phyloP scores from a whole-genome alignment of 1,284 basidiomycete species.

The Malassezia vespertilionis region DNA sequence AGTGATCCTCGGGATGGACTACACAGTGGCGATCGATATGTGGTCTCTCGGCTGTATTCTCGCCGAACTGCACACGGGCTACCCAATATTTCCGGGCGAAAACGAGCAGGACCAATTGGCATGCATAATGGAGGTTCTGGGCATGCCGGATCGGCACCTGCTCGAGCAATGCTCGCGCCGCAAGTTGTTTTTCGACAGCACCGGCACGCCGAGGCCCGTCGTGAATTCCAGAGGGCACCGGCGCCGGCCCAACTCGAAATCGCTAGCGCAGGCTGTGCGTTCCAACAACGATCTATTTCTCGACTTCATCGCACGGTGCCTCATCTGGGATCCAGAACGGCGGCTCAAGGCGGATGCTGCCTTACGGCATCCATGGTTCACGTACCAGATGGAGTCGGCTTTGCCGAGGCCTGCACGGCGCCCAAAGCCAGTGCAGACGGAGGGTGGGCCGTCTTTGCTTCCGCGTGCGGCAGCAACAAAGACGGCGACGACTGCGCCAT shows the following conservation, averaged over 20 bases:
- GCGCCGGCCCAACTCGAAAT: constrained; percentile 78
- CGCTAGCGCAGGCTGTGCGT: constrained; percentile 73
- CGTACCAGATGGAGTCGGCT: constrained; percentile 1
- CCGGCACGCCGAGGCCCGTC: constrained; percentile 78
- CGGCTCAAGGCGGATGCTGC: constrained; percentile 88
- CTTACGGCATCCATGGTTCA: constrained; percentile 47
- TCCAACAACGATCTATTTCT: constrained; percentile 65
- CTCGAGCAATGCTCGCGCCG: constrained; percentile 85
- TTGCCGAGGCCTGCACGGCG: no score
- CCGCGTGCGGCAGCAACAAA: constrained; percentile 7
- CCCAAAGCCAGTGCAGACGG: no score
- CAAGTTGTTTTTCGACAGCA: constrained; percentile 92
- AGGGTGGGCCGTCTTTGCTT: constrained; percentile 8
- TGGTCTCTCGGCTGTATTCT: constrained; percentile 97
- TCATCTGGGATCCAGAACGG: constrained; percentile 94
- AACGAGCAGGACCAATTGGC: constrained; percentile 89
- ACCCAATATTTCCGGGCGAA: constrained; percentile 98
- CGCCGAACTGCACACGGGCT: constrained; percentile 95
- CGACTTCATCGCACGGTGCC: constrained; percentile 78
- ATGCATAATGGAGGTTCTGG: constrained; percentile 98
- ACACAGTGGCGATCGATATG: constrained; percentile 68
- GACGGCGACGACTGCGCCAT: no score
- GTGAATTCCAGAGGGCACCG: constrained; percentile 93
- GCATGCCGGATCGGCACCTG: constrained; percentile 85
- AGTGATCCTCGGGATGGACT: constrained; percentile 50